Conservation (phyloP, 176 grass and related monocot species). For the Phoenix dactylifera region DNA sequence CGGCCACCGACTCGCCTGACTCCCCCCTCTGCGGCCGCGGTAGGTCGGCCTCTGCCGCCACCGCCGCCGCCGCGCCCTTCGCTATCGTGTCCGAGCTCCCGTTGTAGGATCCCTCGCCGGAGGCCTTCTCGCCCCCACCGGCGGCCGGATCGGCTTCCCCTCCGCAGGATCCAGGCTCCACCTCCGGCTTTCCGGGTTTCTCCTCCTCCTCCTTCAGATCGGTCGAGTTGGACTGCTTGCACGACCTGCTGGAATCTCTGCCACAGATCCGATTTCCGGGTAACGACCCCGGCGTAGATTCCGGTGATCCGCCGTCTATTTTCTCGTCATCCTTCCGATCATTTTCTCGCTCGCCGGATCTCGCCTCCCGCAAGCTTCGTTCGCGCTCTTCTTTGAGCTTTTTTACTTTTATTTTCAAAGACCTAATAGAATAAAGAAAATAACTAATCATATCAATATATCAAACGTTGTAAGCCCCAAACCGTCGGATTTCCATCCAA, state of each 20-base stretch:
- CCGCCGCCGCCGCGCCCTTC: background rate
- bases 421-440: conserved; percentile 41
- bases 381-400: conserved; percentile 60
- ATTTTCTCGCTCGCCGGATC: conserved; percentile 20
- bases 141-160: background rate
- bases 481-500: conserved; percentile 34
- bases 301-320: conserved; percentile 1
- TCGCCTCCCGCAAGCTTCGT: conserved; percentile 10
- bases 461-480: too few relatives aligned
- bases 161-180: background rate
- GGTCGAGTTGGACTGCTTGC: conserved; percentile 85
- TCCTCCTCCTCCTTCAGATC: conserved; percentile 38
- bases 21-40: conserved; percentile 13
- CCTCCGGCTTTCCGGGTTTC: conserved; percentile 4
- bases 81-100: conserved; percentile 13
- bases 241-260: conserved; percentile 48
- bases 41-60: background rate
- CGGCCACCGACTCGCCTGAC: conserved; percentile 62
- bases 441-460: background rate
- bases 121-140: conserved; percentile 1
- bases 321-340: conserved; percentile 25
- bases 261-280: conserved; percentile 36
- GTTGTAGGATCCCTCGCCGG: conserved; percentile 20
- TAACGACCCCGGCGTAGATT: conserved; percentile 9
- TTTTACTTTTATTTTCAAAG: conserved; percentile 70